Conservation (phyloP, 805 yeast genomes). For the Teunomyces stri region DNA sequence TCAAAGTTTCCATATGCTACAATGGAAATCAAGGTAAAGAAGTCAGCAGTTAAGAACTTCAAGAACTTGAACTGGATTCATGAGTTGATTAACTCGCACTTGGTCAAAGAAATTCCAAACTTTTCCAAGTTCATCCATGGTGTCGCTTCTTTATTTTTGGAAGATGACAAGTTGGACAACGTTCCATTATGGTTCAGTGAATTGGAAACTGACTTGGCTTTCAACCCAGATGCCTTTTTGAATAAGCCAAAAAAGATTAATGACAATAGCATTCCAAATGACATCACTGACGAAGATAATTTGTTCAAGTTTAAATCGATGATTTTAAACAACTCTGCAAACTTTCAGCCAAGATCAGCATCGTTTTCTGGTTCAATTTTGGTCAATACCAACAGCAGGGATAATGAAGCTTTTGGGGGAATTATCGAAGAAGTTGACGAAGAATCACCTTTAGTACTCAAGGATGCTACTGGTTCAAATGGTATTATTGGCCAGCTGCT, state of each 20-base stretch:
- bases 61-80: conserved; percentile 73
- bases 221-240: conserved; percentile 13
- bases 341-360: conserved; percentile 36
- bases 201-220: conserved; percentile 48
- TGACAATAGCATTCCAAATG: conserved; percentile 12
- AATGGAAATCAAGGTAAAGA: conserved; percentile 74
- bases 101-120: conserved; percentile 91
- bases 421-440: conserved; percentile 9
- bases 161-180: conserved; percentile 84
- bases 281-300: conserved; percentile 50
- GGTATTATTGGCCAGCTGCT: conserved; percentile 5
- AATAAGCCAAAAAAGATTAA: conserved; percentile 7
- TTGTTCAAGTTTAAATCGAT: conserved; percentile 40
- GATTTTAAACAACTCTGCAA: conserved; percentile 26
- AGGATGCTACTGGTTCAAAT: conserved; percentile 5
- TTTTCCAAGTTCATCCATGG: conserved; percentile 94
- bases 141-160: conserved; percentile 80
- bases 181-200: conserved; percentile 96
- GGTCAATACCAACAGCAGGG: conserved; percentile 12
- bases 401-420: conserved; percentile 1
- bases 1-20: conserved; percentile 81
- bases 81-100: conserved; percentile 76
- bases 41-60: conserved; percentile 30
- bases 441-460: not conserved
- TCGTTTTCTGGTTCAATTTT: conserved; percentile 37